Percentiles rank a stretch among this genome's conserved stretches.
Evolutionary conservation across 2,329 filamentous ascomycete species (phyloP).

Genomic region (Rhytidhysteron rufulum): DNA sequence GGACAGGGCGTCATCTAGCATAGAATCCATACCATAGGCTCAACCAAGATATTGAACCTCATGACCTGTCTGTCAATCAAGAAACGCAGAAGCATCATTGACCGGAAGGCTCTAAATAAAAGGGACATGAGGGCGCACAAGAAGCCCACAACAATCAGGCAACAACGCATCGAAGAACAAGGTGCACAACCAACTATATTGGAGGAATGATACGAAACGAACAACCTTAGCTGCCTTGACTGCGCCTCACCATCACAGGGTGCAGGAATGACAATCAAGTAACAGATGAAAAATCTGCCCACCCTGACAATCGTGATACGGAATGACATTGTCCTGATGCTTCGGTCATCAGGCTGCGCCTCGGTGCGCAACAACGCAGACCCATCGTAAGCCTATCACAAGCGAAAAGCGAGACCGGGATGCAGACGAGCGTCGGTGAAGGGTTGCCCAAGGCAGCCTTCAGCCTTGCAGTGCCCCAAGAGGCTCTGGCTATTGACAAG

Average conservation of each 20-base stretch:
- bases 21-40: too few relatives aligned
- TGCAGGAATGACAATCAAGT: conserved; percentile 13
- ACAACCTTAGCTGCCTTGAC: conserved; percentile 6
- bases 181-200: too few relatives aligned
- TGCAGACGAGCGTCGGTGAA: conserved; percentile 12
- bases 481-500: conserved; percentile 1
- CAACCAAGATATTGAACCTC: too few relatives aligned
- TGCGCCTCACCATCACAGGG: conserved; percentile 21
- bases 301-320: conserved; percentile 2
- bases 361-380: conserved; percentile 6
- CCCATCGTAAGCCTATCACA: conserved; percentile 12
- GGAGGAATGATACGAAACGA: not conserved
- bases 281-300: conserved; percentile 11
- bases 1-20: too few relatives aligned
- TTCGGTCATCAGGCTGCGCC: too few relatives aligned
- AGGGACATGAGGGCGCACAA: not conserved
- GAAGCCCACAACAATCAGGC: conserved; percentile 19
- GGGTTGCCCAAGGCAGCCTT: conserved; percentile 17
- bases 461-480: conserved; percentile 20
- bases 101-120: too few relatives aligned
- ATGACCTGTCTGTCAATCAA: too few relatives aligned
- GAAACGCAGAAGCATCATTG: too few relatives aligned
- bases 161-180: too few relatives aligned
- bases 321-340: conserved; percentile 4
- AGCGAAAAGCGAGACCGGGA: conserved; percentile 11